Evolutionary conservation across 495 filamentous ascomycete genomes (phyloP).

Genomic region (Penicillium macrosclerotiorum): DNA sequence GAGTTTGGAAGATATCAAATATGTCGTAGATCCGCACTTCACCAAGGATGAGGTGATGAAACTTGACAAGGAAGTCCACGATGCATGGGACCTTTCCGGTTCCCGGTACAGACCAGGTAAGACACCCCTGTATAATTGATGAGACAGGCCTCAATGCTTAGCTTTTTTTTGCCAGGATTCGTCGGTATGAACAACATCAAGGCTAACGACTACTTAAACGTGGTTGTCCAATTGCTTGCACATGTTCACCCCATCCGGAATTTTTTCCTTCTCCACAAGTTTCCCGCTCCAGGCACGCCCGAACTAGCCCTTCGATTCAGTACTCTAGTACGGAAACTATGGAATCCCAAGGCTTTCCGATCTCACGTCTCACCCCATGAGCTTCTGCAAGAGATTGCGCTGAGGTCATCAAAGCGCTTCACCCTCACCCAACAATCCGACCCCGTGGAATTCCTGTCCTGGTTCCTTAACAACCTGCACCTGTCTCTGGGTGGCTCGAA

Average conservation of each 20-base stretch:
- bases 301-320: constrained; percentile 75
- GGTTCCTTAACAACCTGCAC: constrained; percentile 96
- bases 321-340: constrained; percentile 92
- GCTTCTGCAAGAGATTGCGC: constrained; percentile 88
- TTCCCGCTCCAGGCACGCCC: constrained; percentile 44
- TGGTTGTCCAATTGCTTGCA: constrained; percentile 87
- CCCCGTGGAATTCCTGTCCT: constrained; percentile 92
- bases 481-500: constrained; percentile 86
- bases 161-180: constrained; percentile 65
- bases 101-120: constrained; percentile 80
- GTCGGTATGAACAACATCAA: constrained; percentile 99
- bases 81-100: constrained; percentile 73
- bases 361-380: constrained; percentile 97
- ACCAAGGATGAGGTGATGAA: constrained; percentile 72
- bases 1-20: constrained; percentile 97
- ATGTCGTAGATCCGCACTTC: constrained; percentile 91
- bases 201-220: constrained; percentile 97
- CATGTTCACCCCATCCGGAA: constrained; percentile 91
- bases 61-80: constrained; percentile 74
- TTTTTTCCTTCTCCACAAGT: constrained; percentile 80
- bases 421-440: constrained; percentile 89
- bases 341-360: constrained; percentile 97
- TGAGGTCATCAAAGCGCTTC: constrained; percentile 88
- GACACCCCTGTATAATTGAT: constrained; percentile 6
- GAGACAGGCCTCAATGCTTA: background rate